A percentile compares a stretch with the other conserved stretches of the same genome.
Evolutionary conservation across 2,329 filamentous ascomycete genomes (phyloP).

Genomic region (Aspergillus unguis): DNA sequence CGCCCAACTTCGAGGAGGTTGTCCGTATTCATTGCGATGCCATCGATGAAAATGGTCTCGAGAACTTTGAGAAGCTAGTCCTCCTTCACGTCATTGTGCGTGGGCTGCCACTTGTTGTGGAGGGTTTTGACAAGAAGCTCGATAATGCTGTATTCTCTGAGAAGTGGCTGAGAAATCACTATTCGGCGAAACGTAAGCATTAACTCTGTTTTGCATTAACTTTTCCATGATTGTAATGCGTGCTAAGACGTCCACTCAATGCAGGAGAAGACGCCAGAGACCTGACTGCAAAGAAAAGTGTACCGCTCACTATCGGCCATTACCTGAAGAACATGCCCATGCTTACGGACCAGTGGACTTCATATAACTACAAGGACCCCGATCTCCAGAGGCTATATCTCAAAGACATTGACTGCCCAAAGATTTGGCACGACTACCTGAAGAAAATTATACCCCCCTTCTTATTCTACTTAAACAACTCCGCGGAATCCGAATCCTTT

Average conservation of each 20-base stretch:
- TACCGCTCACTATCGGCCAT: slow-evolving; percentile 83
- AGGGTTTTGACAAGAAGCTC: slow-evolving; percentile 75
- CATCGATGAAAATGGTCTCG: slow-evolving; percentile 71
- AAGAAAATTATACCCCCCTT: slow-evolving; percentile 72
- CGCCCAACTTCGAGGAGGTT: slow-evolving; percentile 83
- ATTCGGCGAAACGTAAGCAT: slow-evolving; percentile 70
- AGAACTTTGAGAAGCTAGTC: slow-evolving; percentile 82
- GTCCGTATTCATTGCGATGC: slow-evolving; percentile 74
- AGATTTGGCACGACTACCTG: slow-evolving; percentile 78
- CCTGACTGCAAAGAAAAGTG: slow-evolving; percentile 66
- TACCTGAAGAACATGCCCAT: slow-evolving; percentile 85
- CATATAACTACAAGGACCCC: slow-evolving; percentile 72
- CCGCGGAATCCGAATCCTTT: slow-evolving; percentile 52
- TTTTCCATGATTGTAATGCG: not conserved
- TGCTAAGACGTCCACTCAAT: not conserved
- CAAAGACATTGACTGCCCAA: slow-evolving; percentile 94
- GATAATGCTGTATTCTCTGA: slow-evolving; percentile 75
- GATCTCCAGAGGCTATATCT: slow-evolving; percentile 83
- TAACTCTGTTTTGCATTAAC: slow-evolving; percentile 16
- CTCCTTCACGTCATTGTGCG: slow-evolving; percentile 76
- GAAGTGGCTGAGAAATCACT: slow-evolving; percentile 74
- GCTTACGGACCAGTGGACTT: slow-evolving; percentile 76
- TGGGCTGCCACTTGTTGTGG: slow-evolving; percentile 85
- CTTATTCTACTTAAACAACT: slow-evolving; percentile 89
- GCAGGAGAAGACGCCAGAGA: slow-evolving; percentile 82